These are phyloP conservation scores for Bertia moriformis DNA, from an alignment of 2,329 filamentous ascomycete genomes.

Conservation along the genomic window DNA sequence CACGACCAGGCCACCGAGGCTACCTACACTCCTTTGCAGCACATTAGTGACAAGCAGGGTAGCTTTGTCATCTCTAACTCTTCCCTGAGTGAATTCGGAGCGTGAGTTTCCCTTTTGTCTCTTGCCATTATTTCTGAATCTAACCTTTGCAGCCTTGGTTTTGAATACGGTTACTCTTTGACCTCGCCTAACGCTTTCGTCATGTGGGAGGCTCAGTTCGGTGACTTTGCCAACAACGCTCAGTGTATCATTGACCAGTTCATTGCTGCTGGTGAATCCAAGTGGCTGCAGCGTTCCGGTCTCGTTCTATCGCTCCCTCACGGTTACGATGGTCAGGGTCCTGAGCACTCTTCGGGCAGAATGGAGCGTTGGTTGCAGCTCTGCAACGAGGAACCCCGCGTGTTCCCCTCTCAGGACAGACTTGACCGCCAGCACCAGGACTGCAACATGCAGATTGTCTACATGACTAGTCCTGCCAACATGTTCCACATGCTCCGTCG, in stretches of 20 bases:
- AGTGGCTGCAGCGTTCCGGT: constrained; percentile 1
- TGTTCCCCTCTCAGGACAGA: neutral
- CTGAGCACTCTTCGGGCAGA: constrained; percentile 1
- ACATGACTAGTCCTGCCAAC: neutral
- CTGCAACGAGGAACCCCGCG: constrained; percentile 1
- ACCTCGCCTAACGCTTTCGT: neutral
- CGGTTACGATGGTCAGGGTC: constrained; percentile 1
- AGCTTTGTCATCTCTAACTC: constrained; percentile 97
- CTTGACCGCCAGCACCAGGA: constrained; percentile 1
- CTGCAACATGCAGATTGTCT: constrained; percentile 1
- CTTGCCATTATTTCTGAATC: neutral
- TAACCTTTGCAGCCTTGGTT: constrained; percentile 1
- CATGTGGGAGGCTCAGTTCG: constrained; percentile 2
- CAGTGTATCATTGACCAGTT: constrained; percentile 1
- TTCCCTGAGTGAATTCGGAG: constrained; percentile 37
- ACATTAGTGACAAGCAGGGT: constrained; percentile 80
- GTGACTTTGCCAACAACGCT: constrained; percentile 1
- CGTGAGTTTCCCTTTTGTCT: constrained; percentile 24
- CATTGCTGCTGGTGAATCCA: neutral
- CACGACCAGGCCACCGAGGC: constrained; percentile 92
- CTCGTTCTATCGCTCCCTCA: constrained; percentile 1
- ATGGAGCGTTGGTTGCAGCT: constrained; percentile 1
- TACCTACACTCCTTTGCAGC: constrained; percentile 82
- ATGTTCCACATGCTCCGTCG: constrained; percentile 1
- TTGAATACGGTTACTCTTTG: constrained; percentile 1